Percentiles rank a stretch among this genome's conserved stretches.
These are phyloP conservation scores for Stephania japonica DNA, from an alignment of 164 flowering plant genomes.

Conservation along the genomic window DNA sequence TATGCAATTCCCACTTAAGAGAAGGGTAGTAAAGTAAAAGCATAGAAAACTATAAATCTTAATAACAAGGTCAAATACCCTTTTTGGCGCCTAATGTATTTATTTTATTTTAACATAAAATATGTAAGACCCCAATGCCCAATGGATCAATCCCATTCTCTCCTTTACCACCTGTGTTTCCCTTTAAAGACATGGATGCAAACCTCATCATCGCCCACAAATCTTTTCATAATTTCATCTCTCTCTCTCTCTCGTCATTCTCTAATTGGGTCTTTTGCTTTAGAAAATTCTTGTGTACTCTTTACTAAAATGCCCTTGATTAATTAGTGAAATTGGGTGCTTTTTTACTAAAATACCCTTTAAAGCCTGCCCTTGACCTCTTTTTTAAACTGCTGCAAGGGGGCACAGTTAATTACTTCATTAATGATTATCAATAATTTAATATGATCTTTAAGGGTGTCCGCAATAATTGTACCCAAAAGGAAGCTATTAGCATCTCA, in stretches of 20 bases:
- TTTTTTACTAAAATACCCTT: neutral
- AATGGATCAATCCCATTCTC: neutral
- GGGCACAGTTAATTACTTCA: too few species aligned
- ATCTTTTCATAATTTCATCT: neutral
- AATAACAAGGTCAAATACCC: neutral
- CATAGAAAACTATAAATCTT: neutral
- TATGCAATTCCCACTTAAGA: neutral
- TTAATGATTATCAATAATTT: too few species aligned
- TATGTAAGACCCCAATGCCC: neutral
- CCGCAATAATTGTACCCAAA: too few species aligned
- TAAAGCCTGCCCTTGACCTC: neutral
- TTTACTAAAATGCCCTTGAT: neutral
- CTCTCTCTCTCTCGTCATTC: neutral
- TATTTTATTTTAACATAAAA: neutral
- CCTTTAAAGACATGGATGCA: neutral
- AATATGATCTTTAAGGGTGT: too few species aligned
- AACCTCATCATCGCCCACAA: slow-evolving; percentile 6
- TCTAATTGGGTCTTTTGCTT: neutral
- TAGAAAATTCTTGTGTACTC: neutral
- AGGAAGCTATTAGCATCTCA: too few species aligned
- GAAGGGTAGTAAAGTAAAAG: slow-evolving; percentile 6
- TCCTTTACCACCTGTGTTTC: neutral
- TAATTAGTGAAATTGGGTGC: neutral
- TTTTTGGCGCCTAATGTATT: slow-evolving; percentile 6
- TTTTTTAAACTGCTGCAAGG: too few species aligned